These are phyloP conservation scores for Pholiota molesta DNA, from an alignment of 768 basidiomycete species.

Conservation along the genomic window DNA sequence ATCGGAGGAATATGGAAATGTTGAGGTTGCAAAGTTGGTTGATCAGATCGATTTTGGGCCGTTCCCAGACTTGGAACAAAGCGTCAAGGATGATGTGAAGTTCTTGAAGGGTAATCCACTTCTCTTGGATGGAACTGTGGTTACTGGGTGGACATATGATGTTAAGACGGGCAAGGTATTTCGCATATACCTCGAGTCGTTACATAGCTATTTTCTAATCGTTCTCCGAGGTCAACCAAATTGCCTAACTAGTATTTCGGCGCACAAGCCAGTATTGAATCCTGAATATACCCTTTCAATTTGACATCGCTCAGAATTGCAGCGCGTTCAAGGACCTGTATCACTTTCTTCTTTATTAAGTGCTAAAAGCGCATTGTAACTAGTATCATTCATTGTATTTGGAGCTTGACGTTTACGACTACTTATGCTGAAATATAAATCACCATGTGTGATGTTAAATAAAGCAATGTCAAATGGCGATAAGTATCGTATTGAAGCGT, in stretches of 20 bases:
- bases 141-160: constrained; percentile 73
- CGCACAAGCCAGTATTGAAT: no score
- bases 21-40: constrained; percentile 30
- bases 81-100: constrained; percentile 59
- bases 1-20: constrained; percentile 40
- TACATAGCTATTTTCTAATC: neutral
- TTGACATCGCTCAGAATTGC: no score
- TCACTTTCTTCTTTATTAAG: no score
- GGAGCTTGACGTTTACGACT: no score
- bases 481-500: no score
- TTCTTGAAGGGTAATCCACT: constrained; percentile 61
- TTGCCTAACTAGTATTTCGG: constrained; percentile 12
- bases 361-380: no score
- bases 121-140: constrained; percentile 50
- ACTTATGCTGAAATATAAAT: no score
- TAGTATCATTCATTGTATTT: no score
- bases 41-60: constrained; percentile 59
- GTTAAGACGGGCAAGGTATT: constrained; percentile 63
- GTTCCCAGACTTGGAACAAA: constrained; percentile 52
- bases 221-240: constrained; percentile 14
- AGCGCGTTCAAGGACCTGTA: no score
- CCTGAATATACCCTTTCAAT: no score
- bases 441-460: no score
- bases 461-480: no score
- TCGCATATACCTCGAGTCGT: neutral